Percentiles rank a stretch among this genome's conserved stretches.
These are phyloP conservation scores for Vicia sativa DNA, from an alignment of 306 rosid species.

Conservation along the genomic window DNA sequence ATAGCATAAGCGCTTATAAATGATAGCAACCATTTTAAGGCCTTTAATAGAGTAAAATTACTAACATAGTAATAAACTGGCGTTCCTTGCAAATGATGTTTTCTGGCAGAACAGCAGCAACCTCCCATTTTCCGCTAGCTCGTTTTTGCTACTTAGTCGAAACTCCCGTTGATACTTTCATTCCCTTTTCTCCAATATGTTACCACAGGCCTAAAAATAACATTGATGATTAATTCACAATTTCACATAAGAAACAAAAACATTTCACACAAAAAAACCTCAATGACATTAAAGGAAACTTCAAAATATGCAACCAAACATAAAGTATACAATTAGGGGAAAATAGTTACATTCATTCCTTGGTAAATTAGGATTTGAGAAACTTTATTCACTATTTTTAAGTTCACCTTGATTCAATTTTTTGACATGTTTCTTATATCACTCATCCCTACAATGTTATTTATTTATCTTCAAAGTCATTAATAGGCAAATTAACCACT, in stretches of 20 bases:
- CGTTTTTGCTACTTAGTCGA: conserved; percentile 42
- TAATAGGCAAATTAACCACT: background rate
- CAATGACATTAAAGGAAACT: conserved; percentile 19
- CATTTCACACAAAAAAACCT: conserved; percentile 9
- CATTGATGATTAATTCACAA: conserved; percentile 19
- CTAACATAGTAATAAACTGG: conserved; percentile 80
- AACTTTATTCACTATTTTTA: conserved; percentile 13
- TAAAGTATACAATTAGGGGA: background rate
- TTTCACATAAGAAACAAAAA: conserved; percentile 26
- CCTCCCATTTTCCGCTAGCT: conserved; percentile 69
- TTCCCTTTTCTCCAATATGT: conserved; percentile 37
- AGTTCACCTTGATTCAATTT: background rate
- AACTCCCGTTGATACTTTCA: conserved; percentile 39
- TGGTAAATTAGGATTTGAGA: conserved; percentile 2
- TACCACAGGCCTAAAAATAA: conserved; percentile 20
- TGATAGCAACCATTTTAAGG: background rate
- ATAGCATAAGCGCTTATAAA: background rate
- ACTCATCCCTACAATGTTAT: background rate
- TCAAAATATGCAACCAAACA: conserved; percentile 19
- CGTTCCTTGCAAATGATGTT: conserved; percentile 71
- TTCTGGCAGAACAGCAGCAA: conserved; percentile 86
- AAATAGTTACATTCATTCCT: background rate
- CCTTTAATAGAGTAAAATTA: background rate
- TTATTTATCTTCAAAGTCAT: conserved; percentile 9
- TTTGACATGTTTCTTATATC: background rate